Base-by-base conservation (phyloP, 2,329 filamentous ascomycete genomes). In the Fusarium newnesense region DNA sequence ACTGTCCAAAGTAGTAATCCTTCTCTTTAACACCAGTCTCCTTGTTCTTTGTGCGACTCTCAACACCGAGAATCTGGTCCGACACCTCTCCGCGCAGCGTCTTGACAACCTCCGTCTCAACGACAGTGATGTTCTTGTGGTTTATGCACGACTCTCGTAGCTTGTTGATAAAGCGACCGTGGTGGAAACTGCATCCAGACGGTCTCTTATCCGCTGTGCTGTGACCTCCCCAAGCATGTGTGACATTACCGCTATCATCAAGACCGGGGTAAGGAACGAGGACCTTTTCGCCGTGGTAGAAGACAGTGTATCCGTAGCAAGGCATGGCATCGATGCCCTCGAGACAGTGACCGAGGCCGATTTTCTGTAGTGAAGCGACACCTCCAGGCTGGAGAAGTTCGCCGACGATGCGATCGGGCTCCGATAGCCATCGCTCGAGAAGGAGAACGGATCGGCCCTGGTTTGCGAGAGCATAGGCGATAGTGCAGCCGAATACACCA, bases 321-420 rank as follows among this genome's bases (percentile, higher is more conserved):
- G 90, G 87, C 52, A 97, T 87, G 9, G 95, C 91, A 80, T 99
- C 96, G 77, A 99, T 98, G 64, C 85, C 93, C 67, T 98, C 94
- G 67, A 98, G 84, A 80, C 94, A 97, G 77, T 95, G 90, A 61
- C 86, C 87, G 72, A 99, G 84, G 6, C 96, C 96, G 56, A 99
- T 85, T 80, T 93, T 90, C 79, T 91, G 88, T 77, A 99, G 86
- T 12, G 96, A 93, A 59, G 90, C 86, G 39, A 97, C 91, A 56
- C 96, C 96, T 57, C 96, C 96, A 0, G 96, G 96, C 83, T 99
- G 96, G 77, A 99, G 85, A 73, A 99, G 85, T 85, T 99, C 96
- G 77, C 96, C 96, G 53, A 99, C 95, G 75, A 99, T 99, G 73
- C 96, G 91, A 84, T 98, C 93, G 26, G 96, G 96, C 85, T 98